Evolutionary conservation across 176 grass and related monocot genomes (phyloP), one percentile per base, ranked within the genome.

Genomic region (Chloris gayana): DNA sequence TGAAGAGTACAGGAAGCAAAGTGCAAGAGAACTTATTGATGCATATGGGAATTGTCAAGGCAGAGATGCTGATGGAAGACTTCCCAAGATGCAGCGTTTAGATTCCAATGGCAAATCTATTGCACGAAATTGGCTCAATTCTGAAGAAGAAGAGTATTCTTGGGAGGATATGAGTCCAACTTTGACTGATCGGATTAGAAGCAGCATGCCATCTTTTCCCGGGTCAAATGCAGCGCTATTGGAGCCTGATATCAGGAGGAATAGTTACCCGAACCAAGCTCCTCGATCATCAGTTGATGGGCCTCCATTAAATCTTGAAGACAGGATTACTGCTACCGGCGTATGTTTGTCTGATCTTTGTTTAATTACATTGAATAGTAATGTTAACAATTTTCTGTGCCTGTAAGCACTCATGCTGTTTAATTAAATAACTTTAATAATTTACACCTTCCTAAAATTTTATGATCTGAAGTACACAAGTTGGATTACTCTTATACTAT

Each of bases 81-180:
- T 88, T 84, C 33, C 80, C 72, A 99, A 99, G 80, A 70, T 93
- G 57, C 97, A 85, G 72, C 89, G 90, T 25, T 78, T 95, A 24
- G 88, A 91, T 79, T 70, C 78, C 75, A 97, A 91, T 85, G 86
- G 72, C 78, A 90, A 73, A 73, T 67, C 83, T 75, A 75, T 62
- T 53, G 84, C 82, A 66, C 89, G 83, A 57, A 87, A 91, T 73
- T 99, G 97, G 97, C 88, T 91, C 37, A 90, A 74, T 74, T 91
- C 88, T 19, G 97, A 99, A 64, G 96, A 93, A 89, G 92, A 95
- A 49, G 97, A 99, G 37, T 99, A 95, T 91, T 72, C 81, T 60
- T 99, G 97, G 97, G 97, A 99, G 73, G 84, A 93, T 84, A 99
- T 99, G 97, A 93, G 93, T 73, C 97, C 97, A 49, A 99, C 93